Percentiles rank a stretch among this genome's conserved stretches.
phyloP scores from a whole-genome alignment of 1,284 basidiomycete genomes.

The Heterobasidion irregulare region DNA sequence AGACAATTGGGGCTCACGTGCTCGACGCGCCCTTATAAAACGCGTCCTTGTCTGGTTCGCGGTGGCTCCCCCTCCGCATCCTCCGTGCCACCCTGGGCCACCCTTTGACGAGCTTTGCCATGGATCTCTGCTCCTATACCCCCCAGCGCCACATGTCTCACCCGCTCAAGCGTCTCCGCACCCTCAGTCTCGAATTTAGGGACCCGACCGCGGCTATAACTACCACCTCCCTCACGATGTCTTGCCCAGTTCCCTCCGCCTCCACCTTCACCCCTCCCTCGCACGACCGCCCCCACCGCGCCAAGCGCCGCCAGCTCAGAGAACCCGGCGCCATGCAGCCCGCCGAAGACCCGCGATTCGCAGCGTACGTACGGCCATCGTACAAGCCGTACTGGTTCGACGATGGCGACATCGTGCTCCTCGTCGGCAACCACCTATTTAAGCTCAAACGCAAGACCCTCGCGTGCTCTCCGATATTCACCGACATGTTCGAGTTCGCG shows the following conservation, averaged over 20 bases:
- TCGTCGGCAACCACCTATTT: slow-evolving; percentile 9
- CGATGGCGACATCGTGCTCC: slow-evolving; percentile 6
- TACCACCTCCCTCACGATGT: neutral
- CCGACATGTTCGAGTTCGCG: slow-evolving; percentile 8
- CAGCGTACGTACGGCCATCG: slow-evolving; percentile 3
- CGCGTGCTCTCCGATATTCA: slow-evolving; percentile 6
- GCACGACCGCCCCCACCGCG: neutral
- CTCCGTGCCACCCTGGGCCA: too few relatives aligned
- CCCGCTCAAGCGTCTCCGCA: neutral
- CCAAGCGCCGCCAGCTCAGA: neutral
- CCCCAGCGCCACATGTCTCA: neutral
- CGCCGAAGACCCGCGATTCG: neutral
- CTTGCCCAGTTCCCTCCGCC: neutral
- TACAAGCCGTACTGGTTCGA: slow-evolving; percentile 9
- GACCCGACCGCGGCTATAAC: neutral
- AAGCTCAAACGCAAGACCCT: slow-evolving; percentile 2
- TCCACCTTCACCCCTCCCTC: neutral
- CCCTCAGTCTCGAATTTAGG: neutral
- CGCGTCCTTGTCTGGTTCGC: too few relatives aligned
- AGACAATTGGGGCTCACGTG: neutral
- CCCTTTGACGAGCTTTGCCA: neutral
- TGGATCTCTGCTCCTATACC: neutral
- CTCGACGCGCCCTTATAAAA: neutral
- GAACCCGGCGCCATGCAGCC: neutral
- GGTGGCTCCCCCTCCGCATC: too few relatives aligned